Evolutionary conservation across 495 filamentous ascomycete species (phyloP).

Genomic region (Glonium stellatum): DNA sequence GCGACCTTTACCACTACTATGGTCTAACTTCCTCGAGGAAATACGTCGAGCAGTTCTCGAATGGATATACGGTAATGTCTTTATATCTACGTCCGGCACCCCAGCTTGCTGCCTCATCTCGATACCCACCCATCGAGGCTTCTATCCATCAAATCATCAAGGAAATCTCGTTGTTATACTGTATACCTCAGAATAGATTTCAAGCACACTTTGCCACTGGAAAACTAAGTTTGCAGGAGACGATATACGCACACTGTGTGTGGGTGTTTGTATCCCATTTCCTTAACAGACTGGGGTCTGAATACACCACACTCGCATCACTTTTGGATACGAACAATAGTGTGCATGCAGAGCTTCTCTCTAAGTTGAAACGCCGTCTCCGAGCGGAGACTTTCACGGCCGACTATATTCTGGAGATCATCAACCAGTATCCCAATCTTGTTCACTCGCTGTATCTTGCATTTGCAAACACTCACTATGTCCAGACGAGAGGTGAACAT

Average conservation of each 20-base stretch:
- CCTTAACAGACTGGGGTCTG: conserved; percentile 83
- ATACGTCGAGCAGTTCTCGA: conserved; percentile 96
- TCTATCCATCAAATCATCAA: conserved; percentile 99
- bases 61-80: conserved; percentile 93
- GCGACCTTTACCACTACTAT: conserved; percentile 97
- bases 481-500: conserved; percentile 67
- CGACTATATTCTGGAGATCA: conserved; percentile 96
- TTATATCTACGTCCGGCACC: conserved; percentile 75
- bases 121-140: conserved; percentile 74
- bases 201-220: conserved; percentile 84
- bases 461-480: conserved; percentile 87
- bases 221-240: conserved; percentile 86
- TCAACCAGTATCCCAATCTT: conserved; percentile 81
- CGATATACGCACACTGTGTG: conserved; percentile 92
- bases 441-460: conserved; percentile 83
- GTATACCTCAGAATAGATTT: conserved; percentile 93
- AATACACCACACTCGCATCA: conserved; percentile 81
- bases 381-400: conserved; percentile 95
- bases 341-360: conserved; percentile 80
- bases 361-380: conserved; percentile 91
- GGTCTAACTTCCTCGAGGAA: conserved; percentile 93
- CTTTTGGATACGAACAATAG: conserved; percentile 74
- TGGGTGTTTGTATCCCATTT: conserved; percentile 98
- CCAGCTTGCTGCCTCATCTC: conserved; percentile 44
- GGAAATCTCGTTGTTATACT: conserved; percentile 94